phyloP scores from a whole-genome alignment of 2,329 filamentous ascomycete genomes.

The Sporothrix pallida region DNA sequence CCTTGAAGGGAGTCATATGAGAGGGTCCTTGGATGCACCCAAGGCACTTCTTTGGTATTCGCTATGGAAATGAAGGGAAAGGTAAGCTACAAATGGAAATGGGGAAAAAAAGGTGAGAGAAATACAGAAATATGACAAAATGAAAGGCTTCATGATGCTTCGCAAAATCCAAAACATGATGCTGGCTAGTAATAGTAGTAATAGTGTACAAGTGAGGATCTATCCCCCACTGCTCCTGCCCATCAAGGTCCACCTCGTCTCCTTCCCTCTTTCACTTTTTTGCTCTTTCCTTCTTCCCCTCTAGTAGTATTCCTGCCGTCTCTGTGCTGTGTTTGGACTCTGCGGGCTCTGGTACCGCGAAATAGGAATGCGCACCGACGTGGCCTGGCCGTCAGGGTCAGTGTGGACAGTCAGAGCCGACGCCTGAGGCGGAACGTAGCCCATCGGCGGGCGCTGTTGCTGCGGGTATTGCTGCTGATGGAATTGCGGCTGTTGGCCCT shows the following conservation, averaged over 20 bases:
- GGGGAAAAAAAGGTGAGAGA: no score
- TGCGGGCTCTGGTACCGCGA: conserved; percentile 25
- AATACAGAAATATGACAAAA: neutral
- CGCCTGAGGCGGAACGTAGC: conserved; percentile 15
- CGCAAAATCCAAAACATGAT: neutral
- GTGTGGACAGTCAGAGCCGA: conserved; percentile 31
- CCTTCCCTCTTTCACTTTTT: neutral
- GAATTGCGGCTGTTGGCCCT: neutral
- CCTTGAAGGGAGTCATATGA: neutral
- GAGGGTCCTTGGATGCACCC: neutral
- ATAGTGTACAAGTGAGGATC: neutral
- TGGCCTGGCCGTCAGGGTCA: conserved; percentile 28
- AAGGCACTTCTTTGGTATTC: neutral
- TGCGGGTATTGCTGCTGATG: conserved; percentile 23
- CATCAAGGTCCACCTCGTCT: no score
- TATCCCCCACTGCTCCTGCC: no score
- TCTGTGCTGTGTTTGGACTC: neutral
- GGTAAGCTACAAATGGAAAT: no score
- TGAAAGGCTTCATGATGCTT: conserved; percentile 16
- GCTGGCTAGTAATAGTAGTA: no score
- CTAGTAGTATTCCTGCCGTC: neutral
- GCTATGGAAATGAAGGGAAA: neutral
- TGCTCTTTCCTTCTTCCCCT: neutral
- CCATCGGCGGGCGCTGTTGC: conserved; percentile 11
- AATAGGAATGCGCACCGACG: conserved; percentile 36